Evolutionary conservation across 2,329 filamentous ascomycete species (phyloP).

Genomic region (Colletotrichum simmondsii): DNA sequence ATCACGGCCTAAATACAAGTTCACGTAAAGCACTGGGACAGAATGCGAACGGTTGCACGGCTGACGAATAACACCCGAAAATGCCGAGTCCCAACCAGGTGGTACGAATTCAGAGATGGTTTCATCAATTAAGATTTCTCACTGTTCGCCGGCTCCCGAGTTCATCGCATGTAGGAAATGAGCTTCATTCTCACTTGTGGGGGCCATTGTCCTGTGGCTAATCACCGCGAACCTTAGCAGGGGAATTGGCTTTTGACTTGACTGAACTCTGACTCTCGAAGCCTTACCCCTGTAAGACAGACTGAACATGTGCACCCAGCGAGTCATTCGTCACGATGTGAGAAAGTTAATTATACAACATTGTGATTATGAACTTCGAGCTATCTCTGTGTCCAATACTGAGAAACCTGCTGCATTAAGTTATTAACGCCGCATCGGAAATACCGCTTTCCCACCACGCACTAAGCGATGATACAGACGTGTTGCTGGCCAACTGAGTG

Average conservation of each 20-base stretch:
- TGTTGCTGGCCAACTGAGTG: too few species aligned
- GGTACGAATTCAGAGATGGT: background rate
- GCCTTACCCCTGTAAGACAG: constrained; percentile 1
- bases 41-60: background rate
- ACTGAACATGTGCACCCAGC: background rate
- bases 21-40: background rate
- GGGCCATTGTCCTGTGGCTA: background rate
- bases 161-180: constrained; percentile 8
- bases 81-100: background rate
- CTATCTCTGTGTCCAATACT: background rate
- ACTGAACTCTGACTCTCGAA: background rate
- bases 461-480: too few species aligned
- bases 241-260: background rate
- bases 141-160: background rate
- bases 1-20: background rate
- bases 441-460: too few species aligned
- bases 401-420: too few species aligned
- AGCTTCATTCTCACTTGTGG: background rate
- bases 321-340: background rate
- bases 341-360: constrained; percentile 1
- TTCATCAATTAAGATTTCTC: constrained; percentile 18
- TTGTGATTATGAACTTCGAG: background rate
- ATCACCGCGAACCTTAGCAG: background rate
- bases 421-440: too few species aligned
- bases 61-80: background rate